Evolutionary conservation across 1,139 yeast species (phyloP).

Genomic region (Candida labiduridarum): DNA sequence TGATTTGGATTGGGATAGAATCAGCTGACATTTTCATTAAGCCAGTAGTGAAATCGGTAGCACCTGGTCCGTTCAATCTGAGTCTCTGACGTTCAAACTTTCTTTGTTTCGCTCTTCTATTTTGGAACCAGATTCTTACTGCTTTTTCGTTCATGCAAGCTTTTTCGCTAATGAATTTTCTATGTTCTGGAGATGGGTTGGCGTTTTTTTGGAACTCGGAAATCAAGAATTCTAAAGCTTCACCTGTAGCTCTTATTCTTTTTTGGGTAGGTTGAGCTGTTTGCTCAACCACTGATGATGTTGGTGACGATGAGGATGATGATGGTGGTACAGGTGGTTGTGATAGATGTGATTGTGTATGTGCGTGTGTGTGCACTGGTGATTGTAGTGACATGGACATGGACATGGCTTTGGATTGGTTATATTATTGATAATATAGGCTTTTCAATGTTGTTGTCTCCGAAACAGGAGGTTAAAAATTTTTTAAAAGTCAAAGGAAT

Average conservation of each 20-base stretch:
- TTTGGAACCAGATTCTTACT: conserved; percentile 95
- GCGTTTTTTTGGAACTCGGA: conserved; percentile 73
- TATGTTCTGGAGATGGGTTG: conserved; percentile 65
- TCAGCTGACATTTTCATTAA: not conserved
- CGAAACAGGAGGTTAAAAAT: not conserved
- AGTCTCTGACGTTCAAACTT: conserved; percentile 49
- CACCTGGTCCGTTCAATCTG: conserved; percentile 10
- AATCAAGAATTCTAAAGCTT: conserved; percentile 68
- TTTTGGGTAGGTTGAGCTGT: conserved; percentile 18
- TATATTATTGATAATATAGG: too few species aligned
- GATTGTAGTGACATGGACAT: not conserved
- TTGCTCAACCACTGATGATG: not conserved
- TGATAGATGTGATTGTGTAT: not conserved
- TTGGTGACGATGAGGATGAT: too few species aligned
- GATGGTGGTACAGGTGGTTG: not conserved
- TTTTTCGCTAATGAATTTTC: conserved; percentile 70
- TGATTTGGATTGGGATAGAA: conserved; percentile 52
- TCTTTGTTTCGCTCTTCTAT: conserved; percentile 80
- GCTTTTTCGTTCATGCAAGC: conserved; percentile 92
- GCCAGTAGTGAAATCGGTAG: not conserved
- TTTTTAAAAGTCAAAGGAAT: not conserved
- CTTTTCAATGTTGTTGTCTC: not conserved
- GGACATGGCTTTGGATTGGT: too few species aligned
- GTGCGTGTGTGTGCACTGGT: not conserved
- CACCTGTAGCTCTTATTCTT: conserved; percentile 77